Percentiles rank a stretch among this genome's conserved stretches.
Evolutionary conservation across 1,284 basidiomycete species (phyloP).

Genomic region (Coniferiporia weirii): DNA sequence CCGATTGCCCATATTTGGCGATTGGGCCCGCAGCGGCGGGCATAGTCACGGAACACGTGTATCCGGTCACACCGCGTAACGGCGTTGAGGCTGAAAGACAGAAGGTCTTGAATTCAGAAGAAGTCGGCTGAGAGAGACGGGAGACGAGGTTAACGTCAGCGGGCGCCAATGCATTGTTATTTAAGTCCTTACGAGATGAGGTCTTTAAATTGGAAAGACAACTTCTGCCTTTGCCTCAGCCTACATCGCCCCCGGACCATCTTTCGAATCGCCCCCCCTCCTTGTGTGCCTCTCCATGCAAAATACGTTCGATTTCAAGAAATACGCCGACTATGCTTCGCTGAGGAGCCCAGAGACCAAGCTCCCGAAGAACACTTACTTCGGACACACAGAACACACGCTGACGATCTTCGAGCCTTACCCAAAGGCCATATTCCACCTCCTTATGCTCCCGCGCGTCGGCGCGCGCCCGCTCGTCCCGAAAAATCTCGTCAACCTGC

Average conservation of each 20-base stretch:
- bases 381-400: slow-evolving; percentile 52
- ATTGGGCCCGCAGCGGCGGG: not conserved
- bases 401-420: slow-evolving; percentile 81
- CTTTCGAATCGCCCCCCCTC: not conserved
- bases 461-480: slow-evolving; percentile 21
- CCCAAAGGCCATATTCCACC: slow-evolving; percentile 84
- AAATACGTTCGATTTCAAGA: not conserved
- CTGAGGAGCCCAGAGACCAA: slow-evolving; percentile 45
- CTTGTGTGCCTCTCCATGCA: not conserved
- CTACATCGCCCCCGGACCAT: not conserved
- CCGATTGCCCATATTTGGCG: not conserved
- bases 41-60: not conserved
- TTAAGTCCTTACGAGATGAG: not conserved
- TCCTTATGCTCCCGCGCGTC: slow-evolving; percentile 70
- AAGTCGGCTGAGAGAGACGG: not conserved
- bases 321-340: slow-evolving; percentile 33
- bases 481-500: slow-evolving; percentile 8
- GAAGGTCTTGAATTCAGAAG: not conserved
- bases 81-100: not conserved
- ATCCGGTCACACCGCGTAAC: slow-evolving; percentile 1
- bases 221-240: not conserved
- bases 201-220: not conserved
- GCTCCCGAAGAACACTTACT: slow-evolving; percentile 56
- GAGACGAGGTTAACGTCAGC: not conserved
- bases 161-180: not conserved